Evolutionary conservation across 208 protist species (phyloP).

Genomic region (Kentomonas sorsogonicus): DNA sequence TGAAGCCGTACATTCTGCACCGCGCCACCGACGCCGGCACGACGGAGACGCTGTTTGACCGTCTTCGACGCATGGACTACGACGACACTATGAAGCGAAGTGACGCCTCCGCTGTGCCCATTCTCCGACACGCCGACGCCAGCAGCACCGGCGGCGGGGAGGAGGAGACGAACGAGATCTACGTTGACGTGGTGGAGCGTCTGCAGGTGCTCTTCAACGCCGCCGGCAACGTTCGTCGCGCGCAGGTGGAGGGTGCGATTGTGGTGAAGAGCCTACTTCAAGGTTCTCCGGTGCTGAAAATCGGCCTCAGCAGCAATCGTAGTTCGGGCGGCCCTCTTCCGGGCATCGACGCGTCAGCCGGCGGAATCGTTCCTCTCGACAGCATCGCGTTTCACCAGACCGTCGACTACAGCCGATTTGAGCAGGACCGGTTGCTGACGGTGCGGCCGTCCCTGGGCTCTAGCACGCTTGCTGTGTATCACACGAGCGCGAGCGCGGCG

Average conservation of each 20-base stretch:
- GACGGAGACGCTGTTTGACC: slow-evolving; percentile 27
- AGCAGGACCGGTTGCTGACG: slow-evolving; percentile 44
- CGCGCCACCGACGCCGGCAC: slow-evolving; percentile 9
- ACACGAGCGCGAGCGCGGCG: slow-evolving; percentile 33
- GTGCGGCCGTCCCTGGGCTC: slow-evolving; percentile 77
- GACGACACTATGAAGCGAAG: slow-evolving; percentile 17
- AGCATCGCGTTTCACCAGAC: slow-evolving; percentile 80
- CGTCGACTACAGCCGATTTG: slow-evolving; percentile 67
- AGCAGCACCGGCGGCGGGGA: too few species aligned
- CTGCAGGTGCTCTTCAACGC: slow-evolving; percentile 69
- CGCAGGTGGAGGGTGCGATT: slow-evolving; percentile 85
- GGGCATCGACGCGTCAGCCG: slow-evolving; percentile 8
- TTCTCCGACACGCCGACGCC: slow-evolving; percentile 21
- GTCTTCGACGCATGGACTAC: too few species aligned
- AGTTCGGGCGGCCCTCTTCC: slow-evolving; percentile 25
- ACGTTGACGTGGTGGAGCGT: slow-evolving; percentile 85
- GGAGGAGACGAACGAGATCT: slow-evolving; percentile 88
- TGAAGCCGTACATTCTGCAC: slow-evolving; percentile 82
- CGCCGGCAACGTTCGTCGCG: slow-evolving; percentile 41
- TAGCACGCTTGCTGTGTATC: slow-evolving; percentile 92
- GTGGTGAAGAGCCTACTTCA: slow-evolving; percentile 88
- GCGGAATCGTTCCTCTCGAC: slow-evolving; percentile 63
- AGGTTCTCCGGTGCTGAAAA: slow-evolving; percentile 73
- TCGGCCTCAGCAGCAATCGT: slow-evolving; percentile 83
- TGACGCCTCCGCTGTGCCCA: slow-evolving; percentile 31